These are phyloP conservation scores for Insectozyma bohioensis DNA, from an alignment of 1,139 yeast genomes.

Conservation along the genomic window DNA sequence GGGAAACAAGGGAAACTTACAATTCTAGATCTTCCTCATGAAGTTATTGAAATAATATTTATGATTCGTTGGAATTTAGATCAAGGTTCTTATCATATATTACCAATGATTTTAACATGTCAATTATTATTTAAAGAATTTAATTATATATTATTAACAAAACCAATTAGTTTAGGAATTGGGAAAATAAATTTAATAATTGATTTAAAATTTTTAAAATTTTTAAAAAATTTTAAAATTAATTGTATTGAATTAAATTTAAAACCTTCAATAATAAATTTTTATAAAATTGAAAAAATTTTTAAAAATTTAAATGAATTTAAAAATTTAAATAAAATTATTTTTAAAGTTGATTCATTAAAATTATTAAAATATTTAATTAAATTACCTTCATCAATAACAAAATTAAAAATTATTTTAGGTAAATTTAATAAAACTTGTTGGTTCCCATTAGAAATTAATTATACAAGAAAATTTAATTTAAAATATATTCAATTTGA, in stretches of 20 bases:
- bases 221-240: neutral
- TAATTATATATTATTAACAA: constrained; percentile 1
- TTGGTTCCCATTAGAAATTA: constrained; percentile 4
- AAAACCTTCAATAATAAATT: constrained; percentile 1
- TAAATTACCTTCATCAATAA: constrained; percentile 1
- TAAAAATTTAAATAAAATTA: neutral
- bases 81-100: constrained; percentile 1
- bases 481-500: constrained; percentile 4
- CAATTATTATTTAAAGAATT: neutral
- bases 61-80: constrained; percentile 4
- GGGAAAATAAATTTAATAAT: constrained; percentile 1
- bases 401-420: constrained; percentile 2
- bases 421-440: constrained; percentile 4
- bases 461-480: neutral
- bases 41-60: constrained; percentile 1
- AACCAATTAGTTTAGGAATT: constrained; percentile 3
- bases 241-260: neutral
- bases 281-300: neutral
- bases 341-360: constrained; percentile 2
- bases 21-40: constrained; percentile 5
- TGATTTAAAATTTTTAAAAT: neutral
- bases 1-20: too few relatives aligned
- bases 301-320: neutral
- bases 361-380: neutral
- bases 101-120: constrained; percentile 7